Evolutionary conservation across 2,329 filamentous ascomycete species (phyloP).

Genomic region (Aurifilum marmelostoma): DNA sequence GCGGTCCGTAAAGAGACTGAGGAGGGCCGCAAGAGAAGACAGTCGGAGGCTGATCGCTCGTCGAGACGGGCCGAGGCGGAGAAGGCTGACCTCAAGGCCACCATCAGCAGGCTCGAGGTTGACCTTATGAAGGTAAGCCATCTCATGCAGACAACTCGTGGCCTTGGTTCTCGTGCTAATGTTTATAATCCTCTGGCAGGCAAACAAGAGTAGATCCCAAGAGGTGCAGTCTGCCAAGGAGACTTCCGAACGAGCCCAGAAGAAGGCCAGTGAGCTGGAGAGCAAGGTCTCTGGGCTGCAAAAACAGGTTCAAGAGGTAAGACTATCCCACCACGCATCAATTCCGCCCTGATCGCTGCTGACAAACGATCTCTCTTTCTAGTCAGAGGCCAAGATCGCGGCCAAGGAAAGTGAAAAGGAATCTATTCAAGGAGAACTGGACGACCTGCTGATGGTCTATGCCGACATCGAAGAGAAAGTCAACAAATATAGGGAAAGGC

Average conservation of each 20-base stretch:
- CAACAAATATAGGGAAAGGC: slow-evolving; percentile 71
- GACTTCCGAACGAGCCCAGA: slow-evolving; percentile 50
- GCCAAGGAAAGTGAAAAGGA: slow-evolving; percentile 64
- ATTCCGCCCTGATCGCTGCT: background rate
- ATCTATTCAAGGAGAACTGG: slow-evolving; percentile 71
- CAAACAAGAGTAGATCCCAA: slow-evolving; percentile 61
- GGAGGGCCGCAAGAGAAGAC: slow-evolving; percentile 37
- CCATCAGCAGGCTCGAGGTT: slow-evolving; percentile 63
- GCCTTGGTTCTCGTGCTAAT: too few species aligned
- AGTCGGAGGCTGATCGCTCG: slow-evolving; percentile 48
- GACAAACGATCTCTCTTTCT: background rate
- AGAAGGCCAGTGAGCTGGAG: slow-evolving; percentile 43
- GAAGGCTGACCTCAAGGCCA: slow-evolving; percentile 63
- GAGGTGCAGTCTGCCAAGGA: slow-evolving; percentile 57
- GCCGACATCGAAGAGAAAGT: slow-evolving; percentile 79
- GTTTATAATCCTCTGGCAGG: slow-evolving; percentile 41
- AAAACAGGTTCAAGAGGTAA: slow-evolving; percentile 35
- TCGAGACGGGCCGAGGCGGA: slow-evolving; percentile 61
- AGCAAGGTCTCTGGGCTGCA: slow-evolving; percentile 35
- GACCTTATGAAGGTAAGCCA: slow-evolving; percentile 60
- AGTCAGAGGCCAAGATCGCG: slow-evolving; percentile 29
- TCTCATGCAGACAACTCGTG: too few species aligned
- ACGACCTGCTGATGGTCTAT: slow-evolving; percentile 81
- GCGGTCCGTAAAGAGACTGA: slow-evolving; percentile 52
- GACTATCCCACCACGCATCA: background rate